Conservation (phyloP, 129 eudicot genomes). For the Logfia minima region DNA sequence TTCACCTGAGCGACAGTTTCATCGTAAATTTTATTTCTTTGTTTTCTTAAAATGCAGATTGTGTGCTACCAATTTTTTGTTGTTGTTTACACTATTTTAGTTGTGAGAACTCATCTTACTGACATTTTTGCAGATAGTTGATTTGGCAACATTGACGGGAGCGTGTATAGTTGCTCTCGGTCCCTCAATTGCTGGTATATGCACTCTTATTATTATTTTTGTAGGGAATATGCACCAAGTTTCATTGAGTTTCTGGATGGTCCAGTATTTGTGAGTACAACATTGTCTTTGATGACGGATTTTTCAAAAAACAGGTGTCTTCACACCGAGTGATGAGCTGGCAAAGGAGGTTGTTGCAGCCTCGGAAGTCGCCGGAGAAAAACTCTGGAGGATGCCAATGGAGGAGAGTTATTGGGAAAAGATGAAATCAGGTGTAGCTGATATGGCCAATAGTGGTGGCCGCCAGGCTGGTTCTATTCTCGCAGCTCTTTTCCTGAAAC, state of each 20-base stretch:
- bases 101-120: neutral
- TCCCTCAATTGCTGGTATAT: conserved; percentile 84
- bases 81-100: too few relatives aligned
- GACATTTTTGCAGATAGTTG: conserved; percentile 64
- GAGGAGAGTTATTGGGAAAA: conserved; percentile 97
- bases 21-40: neutral
- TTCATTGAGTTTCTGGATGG: too few relatives aligned
- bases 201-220: neutral
- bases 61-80: neutral
- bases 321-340: conserved; percentile 86
- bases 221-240: neutral
- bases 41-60: neutral
- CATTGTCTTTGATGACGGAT: neutral
- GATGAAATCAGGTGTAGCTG: conserved; percentile 97
- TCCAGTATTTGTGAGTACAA: neutral
- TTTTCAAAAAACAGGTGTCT: conserved; percentile 54
- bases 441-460: conserved; percentile 94
- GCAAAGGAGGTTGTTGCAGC: conserved; percentile 86
- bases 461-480: conserved; percentile 87
- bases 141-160: conserved; percentile 94
- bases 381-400: conserved; percentile 96
- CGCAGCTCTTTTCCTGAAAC: conserved; percentile 95
- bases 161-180: conserved; percentile 97
- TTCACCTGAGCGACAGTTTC: neutral
- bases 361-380: conserved; percentile 81